Evolutionary conservation across 129 eudicot genomes (phyloP), one percentile per base, ranked within the genome.

Genomic region (Erigeron canadensis): DNA sequence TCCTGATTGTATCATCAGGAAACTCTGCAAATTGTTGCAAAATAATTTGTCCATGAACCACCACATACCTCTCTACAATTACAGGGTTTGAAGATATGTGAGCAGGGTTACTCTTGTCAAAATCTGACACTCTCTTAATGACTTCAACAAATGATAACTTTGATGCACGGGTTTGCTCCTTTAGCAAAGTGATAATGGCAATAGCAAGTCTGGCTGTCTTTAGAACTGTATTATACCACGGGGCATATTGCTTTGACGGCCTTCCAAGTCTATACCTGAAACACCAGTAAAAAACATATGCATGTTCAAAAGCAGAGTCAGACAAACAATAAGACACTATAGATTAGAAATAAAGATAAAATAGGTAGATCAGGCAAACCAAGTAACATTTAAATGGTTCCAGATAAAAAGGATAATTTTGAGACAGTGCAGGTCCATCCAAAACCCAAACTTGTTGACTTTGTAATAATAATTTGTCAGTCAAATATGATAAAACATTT

Each of bases 211-310:
- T 81, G 34, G 97, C 97, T 22, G 97, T 95, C 79, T 90, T 95
- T n/a, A 90, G 76, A 76, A 95, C 95, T 67, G 88, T 86, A 59
- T 86, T 91, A 74, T 95, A 95, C 99, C 99, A 95, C 2, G 97
- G 86, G 28, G 88, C 89, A 75, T 95, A 95, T 48, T 90, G 97
- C 74, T 95, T 95, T 71, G 97, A 84, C 0, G 99, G 99, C 80
- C 86, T 90, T 57, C 99, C 99, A 63, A 95, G 87, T 74, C 97
- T 86, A 78, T 95, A 95, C 99, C 99, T 95, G 86, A 71, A 87
- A 72, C 63, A 79, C 34, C 34, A 58, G 73, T 15, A 48, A 44
- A 65, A 58, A 1, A 71, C 13, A 57, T 51, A 62, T 7, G 39
- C 62, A 74, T 53, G 22, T 21, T 55, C 56, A 66, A 47, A 10